Conservation (phyloP, 2,329 filamentous ascomycete species). For the Phaeosphaeria sp. region DNA sequence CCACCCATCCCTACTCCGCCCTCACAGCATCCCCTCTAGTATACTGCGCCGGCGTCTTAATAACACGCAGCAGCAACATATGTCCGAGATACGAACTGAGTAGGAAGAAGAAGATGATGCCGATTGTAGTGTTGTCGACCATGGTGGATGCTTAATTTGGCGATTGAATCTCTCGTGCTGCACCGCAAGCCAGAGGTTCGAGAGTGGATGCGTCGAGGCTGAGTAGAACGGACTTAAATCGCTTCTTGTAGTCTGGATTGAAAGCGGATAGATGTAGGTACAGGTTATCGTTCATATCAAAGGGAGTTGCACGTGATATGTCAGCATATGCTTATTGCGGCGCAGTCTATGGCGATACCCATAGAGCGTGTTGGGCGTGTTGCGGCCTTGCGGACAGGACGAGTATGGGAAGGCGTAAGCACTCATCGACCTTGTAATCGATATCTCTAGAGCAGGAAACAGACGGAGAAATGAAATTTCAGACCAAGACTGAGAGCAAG, state of each 20-base stretch:
- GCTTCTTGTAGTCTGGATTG: neutral
- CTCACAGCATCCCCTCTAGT: neutral
- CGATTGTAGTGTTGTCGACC: conserved; percentile 13
- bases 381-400: neutral
- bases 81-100: conserved; percentile 16
- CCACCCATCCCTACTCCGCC: too few relatives aligned
- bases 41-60: conserved; percentile 21
- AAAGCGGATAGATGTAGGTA: neutral
- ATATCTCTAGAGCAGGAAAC: neutral
- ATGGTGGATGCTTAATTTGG: neutral
- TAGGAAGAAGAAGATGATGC: conserved; percentile 19
- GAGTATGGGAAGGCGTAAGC: neutral
- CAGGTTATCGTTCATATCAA: neutral
- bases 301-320: neutral
- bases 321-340: neutral
- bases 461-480: neutral
- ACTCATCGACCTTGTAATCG: neutral
- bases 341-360: neutral
- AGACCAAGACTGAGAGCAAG: neutral
- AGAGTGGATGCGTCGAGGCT: neutral
- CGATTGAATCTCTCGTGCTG: neutral
- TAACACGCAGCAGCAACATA: conserved; percentile 15
- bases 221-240: too few relatives aligned
- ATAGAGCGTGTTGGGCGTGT: neutral
- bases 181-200: neutral